Percentiles rank a stretch among this genome's conserved stretches.
Evolutionary conservation across 2,329 filamentous ascomycete genomes (phyloP).

Genomic region (Colletotrichum destructivum): DNA sequence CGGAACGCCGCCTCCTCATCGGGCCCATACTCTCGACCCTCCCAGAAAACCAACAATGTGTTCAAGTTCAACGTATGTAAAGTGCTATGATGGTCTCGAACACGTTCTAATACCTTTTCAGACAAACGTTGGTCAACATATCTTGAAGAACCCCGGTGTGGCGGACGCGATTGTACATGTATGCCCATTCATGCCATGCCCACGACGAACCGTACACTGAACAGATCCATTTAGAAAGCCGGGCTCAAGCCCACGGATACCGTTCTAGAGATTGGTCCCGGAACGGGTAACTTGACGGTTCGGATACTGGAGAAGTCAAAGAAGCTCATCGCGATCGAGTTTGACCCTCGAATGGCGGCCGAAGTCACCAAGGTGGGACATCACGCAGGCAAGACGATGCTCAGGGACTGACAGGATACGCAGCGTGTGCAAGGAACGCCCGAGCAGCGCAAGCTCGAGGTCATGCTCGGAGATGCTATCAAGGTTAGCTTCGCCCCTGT

Average conservation of each 20-base stretch:
- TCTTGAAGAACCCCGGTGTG: conserved; percentile 92
- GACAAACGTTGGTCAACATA: conserved; percentile 70
- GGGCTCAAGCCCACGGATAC: conserved; percentile 90
- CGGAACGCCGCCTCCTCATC: conserved; percentile 61
- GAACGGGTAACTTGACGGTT: conserved; percentile 90
- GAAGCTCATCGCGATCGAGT: conserved; percentile 86
- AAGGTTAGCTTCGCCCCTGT: conserved; percentile 29
- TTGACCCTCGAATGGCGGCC: conserved; percentile 96
- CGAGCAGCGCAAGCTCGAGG: conserved; percentile 85
- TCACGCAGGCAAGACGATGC: background rate
- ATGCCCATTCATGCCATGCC: conserved; percentile 27
- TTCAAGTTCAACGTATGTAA: conserved; percentile 91
- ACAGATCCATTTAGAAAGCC: conserved; percentile 76
- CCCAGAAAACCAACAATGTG: conserved; percentile 76
- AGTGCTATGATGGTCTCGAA: conserved; percentile 56
- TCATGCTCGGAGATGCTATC: conserved; percentile 87
- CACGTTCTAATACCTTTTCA: background rate
- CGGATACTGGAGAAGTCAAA: conserved; percentile 91
- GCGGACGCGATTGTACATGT: conserved; percentile 75
- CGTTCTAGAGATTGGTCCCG: conserved; percentile 93
- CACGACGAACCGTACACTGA: conserved; percentile 33
- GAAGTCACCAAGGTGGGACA: conserved; percentile 83
- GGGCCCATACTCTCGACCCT: conserved; percentile 39
- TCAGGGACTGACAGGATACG: conserved; percentile 74
- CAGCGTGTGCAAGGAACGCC: conserved; percentile 92